These are phyloP conservation scores for Colletotrichum aenigma DNA, from an alignment of 2,329 filamentous ascomycete genomes.

Conservation along the genomic window DNA sequence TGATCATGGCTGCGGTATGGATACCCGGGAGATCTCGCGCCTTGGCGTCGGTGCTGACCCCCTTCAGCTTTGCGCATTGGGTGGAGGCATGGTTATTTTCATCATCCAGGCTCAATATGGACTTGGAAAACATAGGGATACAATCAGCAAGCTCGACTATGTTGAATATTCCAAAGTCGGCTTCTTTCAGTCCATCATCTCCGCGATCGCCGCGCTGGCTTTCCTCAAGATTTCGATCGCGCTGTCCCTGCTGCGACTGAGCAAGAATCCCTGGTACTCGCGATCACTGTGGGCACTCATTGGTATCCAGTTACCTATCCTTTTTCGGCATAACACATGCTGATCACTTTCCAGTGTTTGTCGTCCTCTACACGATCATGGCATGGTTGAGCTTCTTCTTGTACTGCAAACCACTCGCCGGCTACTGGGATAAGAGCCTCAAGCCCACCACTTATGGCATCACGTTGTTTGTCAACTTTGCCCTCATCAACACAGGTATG, in stretches of 20 bases:
- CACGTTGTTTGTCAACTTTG: conserved; percentile 31
- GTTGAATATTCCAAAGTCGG: conserved; percentile 41
- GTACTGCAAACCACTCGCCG: conserved; percentile 25
- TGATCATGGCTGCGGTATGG: conserved; percentile 30
- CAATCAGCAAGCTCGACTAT: conserved; percentile 36
- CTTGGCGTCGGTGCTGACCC: neutral
- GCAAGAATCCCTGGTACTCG: conserved; percentile 28
- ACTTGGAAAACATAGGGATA: conserved; percentile 47
- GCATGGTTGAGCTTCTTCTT: conserved; percentile 26
- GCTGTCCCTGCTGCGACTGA: conserved; percentile 24
- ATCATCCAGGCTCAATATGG: conserved; percentile 47
- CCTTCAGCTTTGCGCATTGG: conserved; percentile 27
- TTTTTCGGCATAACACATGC: neutral
- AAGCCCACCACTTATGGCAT: conserved; percentile 21
- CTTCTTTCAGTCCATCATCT: conserved; percentile 50
- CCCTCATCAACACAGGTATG: conserved; percentile 40
- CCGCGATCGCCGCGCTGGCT: conserved; percentile 31
- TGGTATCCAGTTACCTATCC: neutral
- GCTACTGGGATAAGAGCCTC: conserved; percentile 24
- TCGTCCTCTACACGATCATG: conserved; percentile 25
- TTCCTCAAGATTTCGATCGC: conserved; percentile 28
- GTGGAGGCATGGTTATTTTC: conserved; percentile 37
- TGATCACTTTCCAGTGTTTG: conserved; percentile 11
- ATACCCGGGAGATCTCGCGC: neutral
- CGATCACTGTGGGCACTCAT: conserved; percentile 26